Percentiles rank a stretch among this genome's conserved stretches.
Evolutionary conservation across 805 yeast genomes (phyloP).

Genomic region (Ascoidea tarda): DNA sequence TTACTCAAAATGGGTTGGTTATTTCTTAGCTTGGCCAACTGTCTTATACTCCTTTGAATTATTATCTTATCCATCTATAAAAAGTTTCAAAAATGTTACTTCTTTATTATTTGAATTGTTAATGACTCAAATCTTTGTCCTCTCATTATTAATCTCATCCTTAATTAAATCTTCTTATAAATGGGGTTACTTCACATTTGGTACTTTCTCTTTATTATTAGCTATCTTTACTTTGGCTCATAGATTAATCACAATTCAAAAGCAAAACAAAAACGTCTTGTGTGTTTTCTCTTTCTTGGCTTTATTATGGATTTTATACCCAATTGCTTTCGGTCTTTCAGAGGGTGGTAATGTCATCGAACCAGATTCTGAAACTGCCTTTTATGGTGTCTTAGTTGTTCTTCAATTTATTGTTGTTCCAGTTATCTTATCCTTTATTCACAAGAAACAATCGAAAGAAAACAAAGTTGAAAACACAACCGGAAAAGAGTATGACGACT

Average conservation of each 20-base stretch:
- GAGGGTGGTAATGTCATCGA: conserved; percentile 53
- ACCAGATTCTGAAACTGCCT: conserved; percentile 44
- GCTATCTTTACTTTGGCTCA: background rate
- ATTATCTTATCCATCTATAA: conserved; percentile 18
- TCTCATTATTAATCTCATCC: conserved; percentile 42
- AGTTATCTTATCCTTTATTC: conserved; percentile 10
- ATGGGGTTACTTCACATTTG: conserved; percentile 58
- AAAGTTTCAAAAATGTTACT: conserved; percentile 19
- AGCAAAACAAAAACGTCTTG: background rate
- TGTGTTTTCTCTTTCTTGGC: conserved; percentile 11
- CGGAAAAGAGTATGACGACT: background rate
- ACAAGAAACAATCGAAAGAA: conserved; percentile 1
- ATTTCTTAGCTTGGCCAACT: conserved; percentile 42
- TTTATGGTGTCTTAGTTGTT: conserved; percentile 45
- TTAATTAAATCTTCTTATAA: conserved; percentile 41
- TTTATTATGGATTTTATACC: conserved; percentile 34
- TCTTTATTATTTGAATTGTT: conserved; percentile 27
- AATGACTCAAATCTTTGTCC: conserved; percentile 32
- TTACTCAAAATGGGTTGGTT: conserved; percentile 40
- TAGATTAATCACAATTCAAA: background rate
- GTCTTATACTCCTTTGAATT: conserved; percentile 19
- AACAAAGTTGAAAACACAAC: background rate
- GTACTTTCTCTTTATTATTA: conserved; percentile 25
- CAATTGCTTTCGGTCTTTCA: conserved; percentile 36
- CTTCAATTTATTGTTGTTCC: conserved; percentile 23